Percentiles rank a stretch among this genome's conserved stretches.
These are phyloP conservation scores for Leccinum disarticulatum DNA, from an alignment of 768 basidiomycete genomes.

Conservation along the genomic window DNA sequence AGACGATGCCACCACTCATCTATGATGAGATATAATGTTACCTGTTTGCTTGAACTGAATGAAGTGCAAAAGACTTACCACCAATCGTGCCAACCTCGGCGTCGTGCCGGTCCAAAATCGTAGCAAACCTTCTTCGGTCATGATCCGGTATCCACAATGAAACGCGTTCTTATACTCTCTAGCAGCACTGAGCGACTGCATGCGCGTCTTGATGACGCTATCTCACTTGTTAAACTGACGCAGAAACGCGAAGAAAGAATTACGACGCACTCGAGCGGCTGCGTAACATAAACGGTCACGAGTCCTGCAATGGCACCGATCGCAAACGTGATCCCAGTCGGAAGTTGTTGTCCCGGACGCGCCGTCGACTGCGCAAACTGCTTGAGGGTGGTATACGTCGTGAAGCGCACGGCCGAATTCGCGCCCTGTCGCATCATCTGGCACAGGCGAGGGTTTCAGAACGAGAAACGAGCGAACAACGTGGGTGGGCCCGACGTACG, in stretches of 20 bases:
- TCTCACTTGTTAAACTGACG: constrained; percentile 1
- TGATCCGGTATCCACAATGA: constrained; percentile 93
- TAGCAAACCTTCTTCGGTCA: constrained; percentile 89
- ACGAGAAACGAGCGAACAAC: background rate
- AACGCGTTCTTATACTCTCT: constrained; percentile 89
- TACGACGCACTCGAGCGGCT: constrained; percentile 71
- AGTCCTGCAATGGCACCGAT: constrained; percentile 93
- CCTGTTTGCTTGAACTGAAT: background rate
- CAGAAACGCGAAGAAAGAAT: background rate
- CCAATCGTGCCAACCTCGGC: constrained; percentile 79
- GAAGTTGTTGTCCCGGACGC: constrained; percentile 80
- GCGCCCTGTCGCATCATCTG: constrained; percentile 98
- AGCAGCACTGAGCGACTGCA: constrained; percentile 89
- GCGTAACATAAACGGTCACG: constrained; percentile 90
- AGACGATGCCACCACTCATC: constrained; percentile 92
- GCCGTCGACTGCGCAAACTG: constrained; percentile 87
- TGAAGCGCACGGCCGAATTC: constrained; percentile 95
- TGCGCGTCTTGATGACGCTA: constrained; percentile 96
- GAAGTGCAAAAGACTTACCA: constrained; percentile 50
- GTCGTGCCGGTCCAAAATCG: constrained; percentile 98
- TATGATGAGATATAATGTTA: constrained; percentile 30
- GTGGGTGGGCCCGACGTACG: constrained; percentile 46
- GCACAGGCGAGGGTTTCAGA: background rate
- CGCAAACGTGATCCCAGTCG: constrained; percentile 86
- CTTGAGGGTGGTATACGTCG: constrained; percentile 91